Percentiles rank a stretch among this genome's conserved stretches.
Conservation (phyloP, 805 yeast species). For the Wickerhamomyces queroliae region DNA sequence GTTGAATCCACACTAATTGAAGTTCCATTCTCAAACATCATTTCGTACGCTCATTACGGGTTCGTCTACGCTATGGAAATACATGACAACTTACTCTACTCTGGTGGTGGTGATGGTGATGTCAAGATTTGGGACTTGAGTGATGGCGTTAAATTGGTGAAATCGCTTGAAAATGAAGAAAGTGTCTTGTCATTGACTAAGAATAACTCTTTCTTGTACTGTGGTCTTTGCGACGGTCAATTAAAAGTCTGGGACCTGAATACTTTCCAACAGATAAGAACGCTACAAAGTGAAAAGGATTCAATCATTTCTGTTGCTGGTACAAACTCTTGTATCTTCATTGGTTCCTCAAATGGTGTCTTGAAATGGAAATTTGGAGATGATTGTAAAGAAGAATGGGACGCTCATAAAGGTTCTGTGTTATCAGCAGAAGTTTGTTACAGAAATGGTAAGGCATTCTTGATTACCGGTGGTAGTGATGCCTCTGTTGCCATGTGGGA, state of each 20-base stretch:
- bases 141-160: conserved; percentile 19
- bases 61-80: conserved; percentile 64
- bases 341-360: conserved; percentile 44
- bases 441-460: conserved; percentile 32
- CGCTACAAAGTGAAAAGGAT: conserved; percentile 30
- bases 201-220: conserved; percentile 65
- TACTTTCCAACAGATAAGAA: conserved; percentile 63
- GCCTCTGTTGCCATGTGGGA: conserved; percentile 74
- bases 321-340: conserved; percentile 51
- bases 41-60: conserved; percentile 87
- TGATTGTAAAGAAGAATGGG: conserved; percentile 40
- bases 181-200: conserved; percentile 67
- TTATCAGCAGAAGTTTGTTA: conserved; percentile 49
- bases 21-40: conserved; percentile 58
- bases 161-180: conserved; percentile 54
- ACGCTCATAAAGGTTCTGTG: conserved; percentile 49
- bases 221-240: conserved; percentile 72
- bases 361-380: conserved; percentile 46
- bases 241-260: conserved; percentile 85
- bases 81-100: conserved; percentile 36
- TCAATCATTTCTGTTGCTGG: conserved; percentile 60
- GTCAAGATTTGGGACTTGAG: conserved; percentile 72
- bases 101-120: conserved; percentile 90
- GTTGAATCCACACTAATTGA: conserved; percentile 42
- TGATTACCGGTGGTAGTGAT: conserved; percentile 68